phyloP scores from a whole-genome alignment of 2,329 filamentous ascomycete genomes.

The Teratosphaeriaceae sp. region DNA sequence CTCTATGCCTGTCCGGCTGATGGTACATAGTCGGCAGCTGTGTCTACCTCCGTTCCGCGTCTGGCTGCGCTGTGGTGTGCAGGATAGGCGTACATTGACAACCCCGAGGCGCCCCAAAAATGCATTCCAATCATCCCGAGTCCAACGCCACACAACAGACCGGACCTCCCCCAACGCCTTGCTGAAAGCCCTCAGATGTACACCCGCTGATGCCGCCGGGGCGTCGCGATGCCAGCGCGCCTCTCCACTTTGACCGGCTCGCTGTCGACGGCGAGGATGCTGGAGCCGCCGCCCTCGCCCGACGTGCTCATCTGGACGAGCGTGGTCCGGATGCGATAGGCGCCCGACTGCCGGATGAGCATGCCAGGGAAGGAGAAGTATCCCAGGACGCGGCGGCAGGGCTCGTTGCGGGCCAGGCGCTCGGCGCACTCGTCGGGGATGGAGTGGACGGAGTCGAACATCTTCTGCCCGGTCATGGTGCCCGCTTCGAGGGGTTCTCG shows the following conservation, averaged over 20 bases:
- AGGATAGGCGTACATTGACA: too few species aligned
- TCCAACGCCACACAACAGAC: background rate
- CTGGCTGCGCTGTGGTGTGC: too few species aligned
- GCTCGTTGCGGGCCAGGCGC: slow-evolving; percentile 21
- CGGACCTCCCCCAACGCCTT: background rate
- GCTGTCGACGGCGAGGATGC: slow-evolving; percentile 22
- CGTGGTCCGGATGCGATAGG: slow-evolving; percentile 23
- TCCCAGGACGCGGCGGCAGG: slow-evolving; percentile 22
- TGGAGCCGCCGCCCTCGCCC: slow-evolving; percentile 15
- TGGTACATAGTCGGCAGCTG: too few species aligned
- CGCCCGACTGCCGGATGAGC: slow-evolving; percentile 26
- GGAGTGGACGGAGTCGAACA: slow-evolving; percentile 27
- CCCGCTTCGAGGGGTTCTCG: slow-evolving; percentile 22
- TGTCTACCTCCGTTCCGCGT: too few species aligned
- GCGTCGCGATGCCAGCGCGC: background rate
- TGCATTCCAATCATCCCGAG: background rate
- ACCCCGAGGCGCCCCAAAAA: too few species aligned
- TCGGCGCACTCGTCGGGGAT: slow-evolving; percentile 22
- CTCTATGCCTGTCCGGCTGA: too few species aligned
- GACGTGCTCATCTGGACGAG: slow-evolving; percentile 24
- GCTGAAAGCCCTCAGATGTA: slow-evolving; percentile 3
- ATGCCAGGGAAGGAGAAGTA: slow-evolving; percentile 27
- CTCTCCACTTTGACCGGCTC: slow-evolving; percentile 26
- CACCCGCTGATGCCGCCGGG: slow-evolving; percentile 8
- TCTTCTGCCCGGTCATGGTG: slow-evolving; percentile 25